Conservation (phyloP, 305 asterid species). For the Rubia balearica region DNA sequence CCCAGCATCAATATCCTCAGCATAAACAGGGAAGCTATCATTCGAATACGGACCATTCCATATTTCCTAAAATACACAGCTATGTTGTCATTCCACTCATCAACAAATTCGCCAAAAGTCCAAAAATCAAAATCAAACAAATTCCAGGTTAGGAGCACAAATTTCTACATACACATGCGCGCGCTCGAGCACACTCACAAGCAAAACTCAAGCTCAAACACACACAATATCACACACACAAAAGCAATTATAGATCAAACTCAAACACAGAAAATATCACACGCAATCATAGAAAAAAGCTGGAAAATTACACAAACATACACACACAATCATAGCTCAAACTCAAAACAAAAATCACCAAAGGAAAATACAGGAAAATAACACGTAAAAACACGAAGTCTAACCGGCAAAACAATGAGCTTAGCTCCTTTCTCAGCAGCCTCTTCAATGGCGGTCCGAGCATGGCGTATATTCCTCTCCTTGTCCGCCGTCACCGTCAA, state of each 20-base stretch:
- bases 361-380: neutral
- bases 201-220: neutral
- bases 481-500: conserved; percentile 82
- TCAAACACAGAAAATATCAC: neutral
- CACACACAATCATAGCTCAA: neutral
- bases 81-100: neutral
- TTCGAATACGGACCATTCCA: conserved; percentile 96
- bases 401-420: conserved; percentile 88
- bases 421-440: conserved; percentile 87
- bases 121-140: neutral
- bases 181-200: neutral
- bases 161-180: neutral
- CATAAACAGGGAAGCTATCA: conserved; percentile 88
- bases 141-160: neutral
- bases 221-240: neutral
- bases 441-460: conserved; percentile 68
- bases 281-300: neutral
- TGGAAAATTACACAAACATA: neutral
- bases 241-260: neutral
- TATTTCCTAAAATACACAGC: conserved; percentile 53
- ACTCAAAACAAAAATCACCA: neutral
- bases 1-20: conserved; percentile 95
- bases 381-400: conserved; percentile 19
- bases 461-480: conserved; percentile 68
- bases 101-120: neutral